A percentile compares a stretch with the other conserved stretches of the same genome.
These are phyloP conservation scores for Mycosphaerella sp. DNA, from an alignment of 2,329 filamentous ascomycete species.

Conservation along the genomic window DNA sequence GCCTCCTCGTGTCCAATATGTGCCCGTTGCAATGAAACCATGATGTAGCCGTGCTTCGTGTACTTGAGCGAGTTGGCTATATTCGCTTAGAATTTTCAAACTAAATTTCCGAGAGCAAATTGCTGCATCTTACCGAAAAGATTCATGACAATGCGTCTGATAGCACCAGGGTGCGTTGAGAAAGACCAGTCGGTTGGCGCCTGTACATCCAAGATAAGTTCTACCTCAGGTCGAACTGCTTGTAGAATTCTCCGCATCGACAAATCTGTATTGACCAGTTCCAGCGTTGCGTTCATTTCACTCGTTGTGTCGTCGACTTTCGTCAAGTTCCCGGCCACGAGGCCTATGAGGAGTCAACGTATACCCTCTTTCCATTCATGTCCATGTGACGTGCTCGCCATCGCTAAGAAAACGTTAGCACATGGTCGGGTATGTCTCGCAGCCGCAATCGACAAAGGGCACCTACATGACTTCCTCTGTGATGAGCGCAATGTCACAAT, in stretches of 20 bases:
- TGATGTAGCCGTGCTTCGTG: slow-evolving; percentile 38
- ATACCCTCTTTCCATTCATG: no score
- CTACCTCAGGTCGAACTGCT: slow-evolving; percentile 18
- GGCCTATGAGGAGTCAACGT: not conserved
- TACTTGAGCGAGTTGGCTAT: slow-evolving; percentile 43
- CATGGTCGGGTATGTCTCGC: no score
- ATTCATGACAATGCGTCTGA: slow-evolving; percentile 43
- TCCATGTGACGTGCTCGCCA: no score
- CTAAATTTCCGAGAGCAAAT: slow-evolving; percentile 39
- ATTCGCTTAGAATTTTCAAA: slow-evolving; percentile 13
- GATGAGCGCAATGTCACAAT: slow-evolving; percentile 17
- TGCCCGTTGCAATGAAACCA: slow-evolving; percentile 22
- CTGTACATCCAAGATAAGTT: slow-evolving; percentile 38
- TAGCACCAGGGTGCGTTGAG: slow-evolving; percentile 33
- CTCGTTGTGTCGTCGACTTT: slow-evolving; percentile 12
- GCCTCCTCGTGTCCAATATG: not conserved
- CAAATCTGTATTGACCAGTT: slow-evolving; percentile 1
- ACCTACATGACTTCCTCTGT: slow-evolving; percentile 17
- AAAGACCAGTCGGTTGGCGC: slow-evolving; percentile 19
- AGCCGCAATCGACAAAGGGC: no score
- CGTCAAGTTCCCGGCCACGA: slow-evolving; percentile 15
- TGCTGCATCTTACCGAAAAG: slow-evolving; percentile 35
- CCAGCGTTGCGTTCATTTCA: slow-evolving; percentile 1
- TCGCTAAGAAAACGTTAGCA: no score
- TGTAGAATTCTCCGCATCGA: slow-evolving; percentile 15